These are phyloP conservation scores for Berkeleyomyces basicola DNA, from an alignment of 2,329 filamentous ascomycete genomes.

Conservation along the genomic window DNA sequence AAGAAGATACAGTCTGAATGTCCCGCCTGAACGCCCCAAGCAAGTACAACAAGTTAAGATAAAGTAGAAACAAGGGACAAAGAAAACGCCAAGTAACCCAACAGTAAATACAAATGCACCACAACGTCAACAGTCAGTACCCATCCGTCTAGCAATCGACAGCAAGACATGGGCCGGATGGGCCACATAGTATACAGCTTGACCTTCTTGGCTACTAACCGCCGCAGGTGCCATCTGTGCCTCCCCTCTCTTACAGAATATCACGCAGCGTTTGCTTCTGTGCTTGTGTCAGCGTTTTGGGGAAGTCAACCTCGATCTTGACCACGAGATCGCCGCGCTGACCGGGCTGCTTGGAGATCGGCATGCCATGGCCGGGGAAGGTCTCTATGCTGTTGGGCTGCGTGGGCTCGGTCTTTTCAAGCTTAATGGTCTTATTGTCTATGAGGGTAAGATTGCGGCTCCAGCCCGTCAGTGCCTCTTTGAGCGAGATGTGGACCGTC, in stretches of 20 bases:
- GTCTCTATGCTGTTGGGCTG: slow-evolving; percentile 65
- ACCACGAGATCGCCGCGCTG: slow-evolving; percentile 79
- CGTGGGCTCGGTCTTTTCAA: slow-evolving; percentile 71
- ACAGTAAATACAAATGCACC: background rate
- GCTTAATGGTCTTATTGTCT: slow-evolving; percentile 67
- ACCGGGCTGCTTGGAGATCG: slow-evolving; percentile 73
- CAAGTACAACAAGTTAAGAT: too few species aligned
- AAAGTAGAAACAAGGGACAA: background rate
- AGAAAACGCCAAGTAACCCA: background rate
- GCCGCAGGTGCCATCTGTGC: too few species aligned
- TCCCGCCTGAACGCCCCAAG: too few species aligned
- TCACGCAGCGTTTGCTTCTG: slow-evolving; percentile 74
- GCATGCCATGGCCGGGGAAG: slow-evolving; percentile 85
- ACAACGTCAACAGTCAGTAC: background rate
- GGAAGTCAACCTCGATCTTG: slow-evolving; percentile 86
- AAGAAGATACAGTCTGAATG: background rate
- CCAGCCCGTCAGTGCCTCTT: slow-evolving; percentile 92
- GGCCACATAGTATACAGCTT: too few species aligned
- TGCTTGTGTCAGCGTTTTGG: slow-evolving; percentile 51
- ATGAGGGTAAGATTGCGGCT: slow-evolving; percentile 82
- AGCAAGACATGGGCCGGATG: background rate
- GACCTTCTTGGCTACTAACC: too few species aligned
- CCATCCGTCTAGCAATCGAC: background rate
- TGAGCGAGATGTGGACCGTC: slow-evolving; percentile 66
- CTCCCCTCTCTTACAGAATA: slow-evolving; percentile 39